These are phyloP conservation scores for Peniophora sp. DNA, from an alignment of 1,284 basidiomycete species.

Conservation along the genomic window DNA sequence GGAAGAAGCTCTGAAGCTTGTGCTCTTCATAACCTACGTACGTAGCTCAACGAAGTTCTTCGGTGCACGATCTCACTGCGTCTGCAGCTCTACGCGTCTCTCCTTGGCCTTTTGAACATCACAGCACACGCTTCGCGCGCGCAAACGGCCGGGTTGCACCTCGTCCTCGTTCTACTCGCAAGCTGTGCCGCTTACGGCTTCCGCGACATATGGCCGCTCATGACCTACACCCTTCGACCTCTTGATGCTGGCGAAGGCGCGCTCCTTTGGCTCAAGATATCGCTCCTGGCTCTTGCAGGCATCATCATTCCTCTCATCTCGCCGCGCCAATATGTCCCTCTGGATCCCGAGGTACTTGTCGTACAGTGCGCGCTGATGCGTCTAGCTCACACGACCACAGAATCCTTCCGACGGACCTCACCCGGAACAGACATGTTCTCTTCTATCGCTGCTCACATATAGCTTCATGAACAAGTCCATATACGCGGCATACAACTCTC, in stretches of 20 bases:
- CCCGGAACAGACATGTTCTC: constrained; percentile 61
- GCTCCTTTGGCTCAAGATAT: constrained; percentile 22
- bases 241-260: constrained; percentile 26
- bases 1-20: constrained; percentile 5
- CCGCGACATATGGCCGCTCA: constrained; percentile 56
- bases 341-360: constrained; percentile 33
- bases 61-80: constrained; percentile 2
- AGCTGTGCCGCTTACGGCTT: constrained; percentile 41
- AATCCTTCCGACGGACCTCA: constrained; percentile 35
- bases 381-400: constrained; percentile 11
- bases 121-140: background rate
- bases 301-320: constrained; percentile 33
- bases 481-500: constrained; percentile 15
- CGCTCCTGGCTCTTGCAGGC: constrained; percentile 29
- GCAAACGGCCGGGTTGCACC: background rate
- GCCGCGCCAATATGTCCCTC: constrained; percentile 34
- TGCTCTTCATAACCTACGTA: background rate
- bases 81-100: background rate
- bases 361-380: background rate
- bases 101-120: constrained; percentile 11
- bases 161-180: constrained; percentile 22
- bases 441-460: constrained; percentile 49
- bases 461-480: constrained; percentile 40
- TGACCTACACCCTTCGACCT: constrained; percentile 38
- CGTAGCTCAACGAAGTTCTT: constrained; percentile 6